A percentile compares a stretch with the other conserved stretches of the same genome.
phyloP scores from a whole-genome alignment of 2,329 filamentous ascomycete species.

The Fusarium veterinarium region DNA sequence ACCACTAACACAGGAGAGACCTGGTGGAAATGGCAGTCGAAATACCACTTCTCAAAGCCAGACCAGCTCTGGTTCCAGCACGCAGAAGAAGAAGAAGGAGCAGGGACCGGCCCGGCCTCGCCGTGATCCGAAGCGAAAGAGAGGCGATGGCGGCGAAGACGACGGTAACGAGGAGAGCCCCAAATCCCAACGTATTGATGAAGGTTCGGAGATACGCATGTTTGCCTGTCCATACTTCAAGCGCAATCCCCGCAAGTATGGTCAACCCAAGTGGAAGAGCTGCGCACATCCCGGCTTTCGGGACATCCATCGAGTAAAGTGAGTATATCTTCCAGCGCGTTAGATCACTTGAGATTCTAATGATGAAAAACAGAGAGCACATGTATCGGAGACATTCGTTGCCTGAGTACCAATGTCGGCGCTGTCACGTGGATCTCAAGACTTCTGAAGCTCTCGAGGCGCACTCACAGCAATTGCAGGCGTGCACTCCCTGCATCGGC shows the following conservation, averaged over 20 bases:
- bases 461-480: fast-evolving
- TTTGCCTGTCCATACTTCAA: background rate
- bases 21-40: fast-evolving
- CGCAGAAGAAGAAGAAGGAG: background rate
- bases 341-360: too few relatives aligned
- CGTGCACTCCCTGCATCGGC: fast-evolving
- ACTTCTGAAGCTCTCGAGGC: fast-evolving
- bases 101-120: background rate
- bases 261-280: background rate
- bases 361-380: background rate
- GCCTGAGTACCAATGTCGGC: background rate
- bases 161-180: fast-evolving
- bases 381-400: fast-evolving
- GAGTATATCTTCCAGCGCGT: too few relatives aligned
- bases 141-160: fast-evolving
- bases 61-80: fast-evolving
- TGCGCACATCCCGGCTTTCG: background rate
- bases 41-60: background rate
- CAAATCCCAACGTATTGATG: background rate
- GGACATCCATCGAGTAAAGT: fast-evolving
- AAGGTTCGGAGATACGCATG: fast-evolving
- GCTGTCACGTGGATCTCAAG: background rate
- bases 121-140: fast-evolving
- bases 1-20: fast-evolving
- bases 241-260: background rate